These are phyloP conservation scores for Talaromyces borbonicus DNA, from an alignment of 495 filamentous ascomycete species.

Conservation along the genomic window DNA sequence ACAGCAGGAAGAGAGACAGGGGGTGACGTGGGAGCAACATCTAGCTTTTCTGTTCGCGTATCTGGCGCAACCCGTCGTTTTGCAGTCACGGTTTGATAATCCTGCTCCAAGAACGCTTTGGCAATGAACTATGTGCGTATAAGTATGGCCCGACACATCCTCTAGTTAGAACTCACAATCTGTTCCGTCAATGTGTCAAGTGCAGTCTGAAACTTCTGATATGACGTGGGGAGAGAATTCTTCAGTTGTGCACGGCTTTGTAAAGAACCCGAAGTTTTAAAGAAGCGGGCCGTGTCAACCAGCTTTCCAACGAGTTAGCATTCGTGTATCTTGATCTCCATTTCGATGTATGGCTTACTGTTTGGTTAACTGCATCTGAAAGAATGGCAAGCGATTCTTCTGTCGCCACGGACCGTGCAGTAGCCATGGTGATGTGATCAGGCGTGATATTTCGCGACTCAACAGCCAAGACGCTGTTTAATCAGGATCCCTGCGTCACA, in stretches of 20 bases:
- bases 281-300: slow-evolving; percentile 39
- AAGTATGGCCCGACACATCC: not conserved
- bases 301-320: slow-evolving; percentile 22
- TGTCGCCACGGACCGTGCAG: slow-evolving; percentile 11
- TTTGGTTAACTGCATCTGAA: slow-evolving; percentile 34
- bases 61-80: slow-evolving; percentile 24
- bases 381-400: slow-evolving; percentile 35
- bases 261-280: slow-evolving; percentile 28
- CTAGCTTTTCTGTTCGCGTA: no score
- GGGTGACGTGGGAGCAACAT: not conserved
- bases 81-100: slow-evolving; percentile 32
- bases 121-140: slow-evolving; percentile 28
- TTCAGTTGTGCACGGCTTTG: slow-evolving; percentile 29
- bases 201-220: slow-evolving; percentile 38
- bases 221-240: slow-evolving; percentile 32
- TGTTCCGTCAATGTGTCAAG: slow-evolving; percentile 42
- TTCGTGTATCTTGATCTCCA: slow-evolving; percentile 1
- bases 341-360: slow-evolving; percentile 28
- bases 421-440: not conserved
- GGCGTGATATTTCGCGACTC: slow-evolving; percentile 11
- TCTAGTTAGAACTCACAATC: slow-evolving; percentile 31
- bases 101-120: slow-evolving; percentile 36
- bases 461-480: no score
- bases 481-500: no score
- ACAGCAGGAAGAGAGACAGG: not conserved